phyloP scores from a whole-genome alignment of 140 eudicot species.

The Bidens hawaiensis region DNA sequence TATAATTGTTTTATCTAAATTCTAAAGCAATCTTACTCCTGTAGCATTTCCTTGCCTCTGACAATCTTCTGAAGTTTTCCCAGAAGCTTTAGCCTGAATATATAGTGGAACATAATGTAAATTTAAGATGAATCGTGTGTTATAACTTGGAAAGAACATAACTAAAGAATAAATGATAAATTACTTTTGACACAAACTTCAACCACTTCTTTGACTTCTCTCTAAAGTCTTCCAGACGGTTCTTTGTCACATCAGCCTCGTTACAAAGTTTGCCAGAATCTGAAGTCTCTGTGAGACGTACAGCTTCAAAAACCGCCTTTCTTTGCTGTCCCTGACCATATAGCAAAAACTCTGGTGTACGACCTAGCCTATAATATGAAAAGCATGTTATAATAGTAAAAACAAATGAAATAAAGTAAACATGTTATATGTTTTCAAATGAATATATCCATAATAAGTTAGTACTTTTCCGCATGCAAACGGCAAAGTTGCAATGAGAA shows the following conservation, averaged over 20 bases:
- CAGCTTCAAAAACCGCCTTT: constrained; percentile 85
- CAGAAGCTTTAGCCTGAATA: constrained; percentile 94
- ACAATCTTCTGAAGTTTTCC: constrained; percentile 66
- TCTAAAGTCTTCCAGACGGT: constrained; percentile 54
- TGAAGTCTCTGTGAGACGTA: constrained; percentile 58
- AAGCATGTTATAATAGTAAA: not conserved
- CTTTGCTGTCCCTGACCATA: constrained; percentile 99
- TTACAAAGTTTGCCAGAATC: constrained; percentile 36
- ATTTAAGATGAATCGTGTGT: not conserved
- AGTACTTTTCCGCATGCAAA: constrained; percentile 89
- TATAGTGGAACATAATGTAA: constrained; percentile 7
- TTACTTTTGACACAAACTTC: constrained; percentile 80
- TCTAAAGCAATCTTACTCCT: constrained; percentile 52
- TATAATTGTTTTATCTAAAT: not conserved
- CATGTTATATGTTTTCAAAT: constrained; percentile 1
- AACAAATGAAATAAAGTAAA: not conserved
- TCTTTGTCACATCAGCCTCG: constrained; percentile 35
- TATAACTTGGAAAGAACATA: not conserved
- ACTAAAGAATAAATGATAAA: not conserved
- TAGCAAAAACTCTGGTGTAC: constrained; percentile 76
- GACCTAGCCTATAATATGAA: constrained; percentile 58
- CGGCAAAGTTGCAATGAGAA: constrained; percentile 95
- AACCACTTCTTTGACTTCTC: constrained; percentile 95
- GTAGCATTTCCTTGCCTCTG: constrained; percentile 49
- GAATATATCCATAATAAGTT: not conserved